A percentile compares a stretch with the other conserved stretches of the same genome.
phyloP scores from a whole-genome alignment of 306 rosid species.

The Corylus heterophylla region DNA sequence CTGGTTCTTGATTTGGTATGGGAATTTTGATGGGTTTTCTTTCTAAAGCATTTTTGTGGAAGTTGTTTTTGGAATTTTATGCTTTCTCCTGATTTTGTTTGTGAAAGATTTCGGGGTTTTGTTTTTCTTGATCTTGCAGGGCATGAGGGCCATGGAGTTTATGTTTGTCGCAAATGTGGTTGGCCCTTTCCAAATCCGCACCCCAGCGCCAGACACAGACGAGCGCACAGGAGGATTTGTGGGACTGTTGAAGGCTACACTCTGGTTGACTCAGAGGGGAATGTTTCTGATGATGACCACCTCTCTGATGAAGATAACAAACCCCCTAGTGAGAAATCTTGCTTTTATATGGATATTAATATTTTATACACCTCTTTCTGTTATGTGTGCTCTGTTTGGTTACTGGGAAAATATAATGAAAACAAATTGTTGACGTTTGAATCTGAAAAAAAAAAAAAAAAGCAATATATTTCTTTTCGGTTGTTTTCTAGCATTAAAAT shows the following conservation, averaged over 20 bases:
- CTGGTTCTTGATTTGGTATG: neutral
- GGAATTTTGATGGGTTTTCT: neutral
- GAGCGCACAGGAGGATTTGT: conserved; percentile 87
- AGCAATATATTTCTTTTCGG: neutral
- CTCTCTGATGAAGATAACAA: conserved; percentile 51
- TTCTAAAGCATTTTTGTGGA: neutral
- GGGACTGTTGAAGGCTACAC: conserved; percentile 75
- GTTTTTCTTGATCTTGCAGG: conserved; percentile 36
- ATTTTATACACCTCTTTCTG: neutral
- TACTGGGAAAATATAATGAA: conserved; percentile 3
- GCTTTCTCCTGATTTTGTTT: neutral
- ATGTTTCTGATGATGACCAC: conserved; percentile 58
- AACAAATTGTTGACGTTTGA: neutral
- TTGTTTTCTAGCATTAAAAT: neutral
- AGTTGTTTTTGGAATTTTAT: neutral
- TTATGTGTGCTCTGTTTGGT: neutral
- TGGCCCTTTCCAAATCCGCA: conserved; percentile 69
- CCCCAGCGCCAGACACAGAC: conserved; percentile 67
- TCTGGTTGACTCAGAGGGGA: conserved; percentile 37
- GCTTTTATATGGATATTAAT: neutral
- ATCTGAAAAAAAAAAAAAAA: neutral
- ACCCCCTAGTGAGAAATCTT: conserved; percentile 43
- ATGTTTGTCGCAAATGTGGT: conserved; percentile 66
- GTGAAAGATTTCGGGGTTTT: conserved; percentile 4
- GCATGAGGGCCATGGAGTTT: conserved; percentile 48